Evolutionary conservation across 805 yeast species (phyloP).

Genomic region (Starmerella powellii): DNA sequence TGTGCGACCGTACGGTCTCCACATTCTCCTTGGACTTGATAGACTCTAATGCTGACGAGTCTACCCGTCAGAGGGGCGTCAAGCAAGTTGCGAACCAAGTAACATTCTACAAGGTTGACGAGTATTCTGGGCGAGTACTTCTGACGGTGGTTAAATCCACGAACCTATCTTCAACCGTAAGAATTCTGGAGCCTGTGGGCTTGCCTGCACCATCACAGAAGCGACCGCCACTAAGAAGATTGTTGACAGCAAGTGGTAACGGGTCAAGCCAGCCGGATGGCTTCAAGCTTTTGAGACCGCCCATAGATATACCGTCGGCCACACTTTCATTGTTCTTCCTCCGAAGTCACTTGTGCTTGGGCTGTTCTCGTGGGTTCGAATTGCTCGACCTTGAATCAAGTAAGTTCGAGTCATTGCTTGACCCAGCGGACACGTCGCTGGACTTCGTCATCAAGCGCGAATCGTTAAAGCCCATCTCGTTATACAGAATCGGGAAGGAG

Average conservation of each 20-base stretch:
- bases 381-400: conserved; percentile 76
- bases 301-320: conserved; percentile 72
- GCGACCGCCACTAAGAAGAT: conserved; percentile 33
- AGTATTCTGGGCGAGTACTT: conserved; percentile 75
- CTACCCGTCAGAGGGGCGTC: conserved; percentile 40
- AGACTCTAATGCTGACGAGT: conserved; percentile 29
- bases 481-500: conserved; percentile 79
- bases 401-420: conserved; percentile 77
- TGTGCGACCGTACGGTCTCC: conserved; percentile 69
- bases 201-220: conserved; percentile 21
- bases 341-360: conserved; percentile 80
- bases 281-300: conserved; percentile 52
- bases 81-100: conserved; percentile 80
- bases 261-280: conserved; percentile 36
- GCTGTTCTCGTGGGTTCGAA: conserved; percentile 94
- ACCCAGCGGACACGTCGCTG: conserved; percentile 95
- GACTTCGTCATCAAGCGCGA: conserved; percentile 84
- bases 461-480: conserved; percentile 76
- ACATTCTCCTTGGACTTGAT: conserved; percentile 64
- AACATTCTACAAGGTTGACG: conserved; percentile 81
- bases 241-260: conserved; percentile 29
- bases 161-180: conserved; percentile 60
- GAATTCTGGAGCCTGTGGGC: conserved; percentile 81
- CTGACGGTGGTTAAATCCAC: conserved; percentile 81
- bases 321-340: conserved; percentile 85